These are phyloP conservation scores for Penicillium cosmopolitanum DNA, from an alignment of 495 filamentous ascomycete genomes.

Conservation along the genomic window DNA sequence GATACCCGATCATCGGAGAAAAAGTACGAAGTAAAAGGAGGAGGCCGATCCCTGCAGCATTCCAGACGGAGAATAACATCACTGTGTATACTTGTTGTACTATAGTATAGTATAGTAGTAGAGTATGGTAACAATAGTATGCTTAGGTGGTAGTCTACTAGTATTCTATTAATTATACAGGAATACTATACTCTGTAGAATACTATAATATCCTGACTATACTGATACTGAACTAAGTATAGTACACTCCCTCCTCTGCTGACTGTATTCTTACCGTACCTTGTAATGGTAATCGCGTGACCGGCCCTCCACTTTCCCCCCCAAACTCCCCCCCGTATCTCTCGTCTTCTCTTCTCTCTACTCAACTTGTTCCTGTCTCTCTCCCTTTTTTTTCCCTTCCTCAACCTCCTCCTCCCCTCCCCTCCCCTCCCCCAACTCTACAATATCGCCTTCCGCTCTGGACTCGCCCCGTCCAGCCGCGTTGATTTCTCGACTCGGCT, in stretches of 20 bases:
- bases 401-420: slow-evolving; percentile 15
- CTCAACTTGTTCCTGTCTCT: slow-evolving; percentile 17
- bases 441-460: slow-evolving; percentile 26
- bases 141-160: too few species aligned
- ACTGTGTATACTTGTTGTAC: too few species aligned
- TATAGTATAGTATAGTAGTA: too few species aligned
- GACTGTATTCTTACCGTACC: not conserved
- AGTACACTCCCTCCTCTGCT: too few species aligned
- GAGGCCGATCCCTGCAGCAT: not conserved
- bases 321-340: not conserved
- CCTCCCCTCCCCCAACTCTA: slow-evolving; percentile 5
- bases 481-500: slow-evolving; percentile 17
- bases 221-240: too few species aligned
- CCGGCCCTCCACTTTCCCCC: not conserved
- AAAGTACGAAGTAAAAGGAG: too few species aligned
- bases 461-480: slow-evolving; percentile 34
- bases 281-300: not conserved
- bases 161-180: too few species aligned
- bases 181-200: too few species aligned
- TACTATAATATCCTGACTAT: too few species aligned
- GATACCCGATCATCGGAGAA: too few species aligned
- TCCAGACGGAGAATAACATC: slow-evolving; percentile 3
- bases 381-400: slow-evolving; percentile 21
- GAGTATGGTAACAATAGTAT: too few species aligned
- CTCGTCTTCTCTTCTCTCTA: too few species aligned